Evolutionary conservation across 495 filamentous ascomycete genomes (phyloP), one percentile per base, ranked within the genome.

Genomic region (Xylaria scruposa): DNA sequence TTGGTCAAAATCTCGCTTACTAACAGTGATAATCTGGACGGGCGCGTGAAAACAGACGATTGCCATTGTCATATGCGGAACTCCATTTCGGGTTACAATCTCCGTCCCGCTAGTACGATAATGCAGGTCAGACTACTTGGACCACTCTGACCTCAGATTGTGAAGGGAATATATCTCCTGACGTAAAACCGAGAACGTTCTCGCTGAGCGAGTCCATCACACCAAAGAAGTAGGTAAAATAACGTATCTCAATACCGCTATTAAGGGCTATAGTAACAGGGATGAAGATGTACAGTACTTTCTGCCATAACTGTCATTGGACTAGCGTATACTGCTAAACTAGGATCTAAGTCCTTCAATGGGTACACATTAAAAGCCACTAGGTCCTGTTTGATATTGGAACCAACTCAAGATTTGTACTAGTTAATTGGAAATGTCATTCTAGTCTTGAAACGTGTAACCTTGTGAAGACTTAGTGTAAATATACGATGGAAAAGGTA

Each of bases 251-350:
- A 1, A 33, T 26, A 56, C 56, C 17, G 17, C 56, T 59, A 59
- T 38, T 31, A 2, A 36, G 17, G 7, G 2, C 13, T 59, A 15
- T 36, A 13, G 3, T 33, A 58, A n/a, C 56, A 59, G 56, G 56
- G 56, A 15, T 59, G 3, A 21, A 49, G 6, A 59, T 59, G 56
- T 59, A 59, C 36, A 59, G 56, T 59, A 59, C 56, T 59, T 59
- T 8, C 24, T 38, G 56, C 17, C 56, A 2, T 59, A 38, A 8
- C 36, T 38, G 36, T 42, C 38, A 13, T 13, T 15, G 10, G 21
- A 26, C 19, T 62, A 62, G 33, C 40, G 13, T 62, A 62, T 38
- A n/a, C 12, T 62, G 36, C 59, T 62, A 62, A 36, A 38, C 59
- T 62, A 15, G 59, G 59, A 62, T 62, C 8, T 5, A 33, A 15